Evolutionary conservation across 805 yeast genomes (phyloP).

Genomic region (Lipomyces lipofer): DNA sequence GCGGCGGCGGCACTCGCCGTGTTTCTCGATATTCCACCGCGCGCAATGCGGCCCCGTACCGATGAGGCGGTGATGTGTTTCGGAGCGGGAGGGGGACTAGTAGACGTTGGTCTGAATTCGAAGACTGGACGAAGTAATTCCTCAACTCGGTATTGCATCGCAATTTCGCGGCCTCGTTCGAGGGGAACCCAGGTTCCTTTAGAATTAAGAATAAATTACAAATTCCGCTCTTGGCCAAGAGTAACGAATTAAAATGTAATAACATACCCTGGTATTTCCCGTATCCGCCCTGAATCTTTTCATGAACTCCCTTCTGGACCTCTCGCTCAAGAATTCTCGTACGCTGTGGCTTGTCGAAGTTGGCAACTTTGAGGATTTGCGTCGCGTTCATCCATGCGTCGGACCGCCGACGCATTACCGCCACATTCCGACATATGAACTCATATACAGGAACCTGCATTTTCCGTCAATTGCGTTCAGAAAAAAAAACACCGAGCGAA

Average conservation of each 20-base stretch:
- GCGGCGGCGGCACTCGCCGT: conserved; percentile 10
- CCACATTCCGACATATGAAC: conserved; percentile 64
- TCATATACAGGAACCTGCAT: conserved; percentile 48
- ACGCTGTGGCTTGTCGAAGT: conserved; percentile 90
- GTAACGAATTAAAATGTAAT: too few relatives aligned
- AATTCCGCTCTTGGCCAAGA: too few relatives aligned
- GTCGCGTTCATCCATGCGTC: conserved; percentile 99
- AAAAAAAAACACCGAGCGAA: too few relatives aligned
- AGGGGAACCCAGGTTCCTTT: conserved; percentile 90
- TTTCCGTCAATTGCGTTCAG: too few relatives aligned
- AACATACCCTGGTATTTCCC: conserved; percentile 86
- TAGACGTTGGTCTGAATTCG: conserved; percentile 55
- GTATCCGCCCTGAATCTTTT: conserved; percentile 95
- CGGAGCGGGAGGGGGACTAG: conserved; percentile 67
- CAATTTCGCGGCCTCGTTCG: conserved; percentile 67
- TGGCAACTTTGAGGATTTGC: conserved; percentile 88
- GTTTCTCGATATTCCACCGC: conserved; percentile 11
- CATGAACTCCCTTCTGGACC: conserved; percentile 87
- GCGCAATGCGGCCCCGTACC: conserved; percentile 26
- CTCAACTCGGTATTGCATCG: conserved; percentile 62
- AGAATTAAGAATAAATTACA: background rate
- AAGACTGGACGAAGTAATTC: conserved; percentile 65
- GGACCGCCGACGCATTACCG: conserved; percentile 82
- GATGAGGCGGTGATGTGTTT: conserved; percentile 43
- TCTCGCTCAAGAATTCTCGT: conserved; percentile 90